Conservation (phyloP, 257 asterid genomes). For the Petrea volubilis region DNA sequence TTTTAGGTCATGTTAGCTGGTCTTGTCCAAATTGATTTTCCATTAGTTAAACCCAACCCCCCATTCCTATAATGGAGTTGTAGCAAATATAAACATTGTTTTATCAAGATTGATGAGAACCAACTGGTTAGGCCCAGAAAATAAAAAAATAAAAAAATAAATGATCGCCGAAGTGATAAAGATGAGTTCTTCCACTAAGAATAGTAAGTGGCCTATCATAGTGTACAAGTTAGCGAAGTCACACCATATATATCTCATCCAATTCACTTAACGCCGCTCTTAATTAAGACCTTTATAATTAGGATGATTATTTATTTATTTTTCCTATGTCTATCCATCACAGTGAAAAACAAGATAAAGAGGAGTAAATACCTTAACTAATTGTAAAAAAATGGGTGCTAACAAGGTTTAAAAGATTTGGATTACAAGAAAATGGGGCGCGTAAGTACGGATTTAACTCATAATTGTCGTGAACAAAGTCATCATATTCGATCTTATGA, state of each 20-base stretch:
- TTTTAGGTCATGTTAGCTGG: not conserved
- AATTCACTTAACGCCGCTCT: constrained; percentile 5
- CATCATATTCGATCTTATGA: not conserved
- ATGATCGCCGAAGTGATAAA: constrained; percentile 1
- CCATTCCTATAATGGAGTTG: constrained; percentile 18
- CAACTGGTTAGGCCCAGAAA: constrained; percentile 24
- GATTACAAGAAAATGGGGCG: too few species aligned
- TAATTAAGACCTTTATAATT: constrained; percentile 7
- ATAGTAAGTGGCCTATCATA: constrained; percentile 17
- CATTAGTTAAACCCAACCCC: not conserved
- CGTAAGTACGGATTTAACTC: too few species aligned
- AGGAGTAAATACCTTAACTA: too few species aligned
- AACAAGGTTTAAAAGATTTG: too few species aligned
- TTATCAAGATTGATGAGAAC: not conserved
- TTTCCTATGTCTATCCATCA: too few species aligned
- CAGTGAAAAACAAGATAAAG: too few species aligned
- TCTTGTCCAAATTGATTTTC: not conserved
- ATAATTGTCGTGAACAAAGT: not conserved
- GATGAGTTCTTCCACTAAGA: constrained; percentile 25
- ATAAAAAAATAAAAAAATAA: constrained; percentile 12
- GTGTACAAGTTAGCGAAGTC: not conserved
- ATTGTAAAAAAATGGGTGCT: too few species aligned
- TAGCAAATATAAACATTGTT: constrained; percentile 9
- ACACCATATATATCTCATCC: constrained; percentile 2
- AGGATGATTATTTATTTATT: too few species aligned